These are phyloP conservation scores for Iberis pinnata DNA, from an alignment of 345 rosid species.

Conservation along the genomic window DNA sequence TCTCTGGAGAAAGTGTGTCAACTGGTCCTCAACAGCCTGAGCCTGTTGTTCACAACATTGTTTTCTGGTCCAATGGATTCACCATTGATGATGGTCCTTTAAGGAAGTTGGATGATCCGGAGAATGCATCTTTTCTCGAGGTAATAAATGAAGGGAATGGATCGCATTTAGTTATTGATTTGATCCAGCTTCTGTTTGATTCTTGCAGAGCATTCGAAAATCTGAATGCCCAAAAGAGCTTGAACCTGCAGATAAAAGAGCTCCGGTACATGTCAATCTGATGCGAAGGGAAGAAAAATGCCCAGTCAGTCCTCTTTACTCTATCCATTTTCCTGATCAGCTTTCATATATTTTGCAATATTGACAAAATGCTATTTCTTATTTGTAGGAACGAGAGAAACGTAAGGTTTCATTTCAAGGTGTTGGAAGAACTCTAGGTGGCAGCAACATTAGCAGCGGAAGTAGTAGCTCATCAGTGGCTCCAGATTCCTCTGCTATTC, in stretches of 20 bases:
- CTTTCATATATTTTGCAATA: too few species aligned
- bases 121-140: too few species aligned
- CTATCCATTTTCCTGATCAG: background rate
- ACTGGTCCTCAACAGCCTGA: slow-evolving; percentile 82
- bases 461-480: slow-evolving; percentile 22
- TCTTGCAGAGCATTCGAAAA: slow-evolving; percentile 74
- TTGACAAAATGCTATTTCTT: slow-evolving; percentile 3
- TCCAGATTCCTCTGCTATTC: slow-evolving; percentile 23
- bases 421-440: slow-evolving; percentile 80
- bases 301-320: slow-evolving; percentile 53
- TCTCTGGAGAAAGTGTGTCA: slow-evolving; percentile 67
- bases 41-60: slow-evolving; percentile 70
- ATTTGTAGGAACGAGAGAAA: slow-evolving; percentile 69
- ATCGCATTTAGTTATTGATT: too few species aligned
- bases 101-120: slow-evolving; percentile 77
- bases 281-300: slow-evolving; percentile 69
- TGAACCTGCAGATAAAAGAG: slow-evolving; percentile 82
- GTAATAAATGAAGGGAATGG: too few species aligned
- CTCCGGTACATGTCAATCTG: slow-evolving; percentile 82
- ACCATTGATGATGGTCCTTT: slow-evolving; percentile 91
- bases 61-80: slow-evolving; percentile 93
- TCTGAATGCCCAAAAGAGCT: slow-evolving; percentile 99
- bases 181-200: background rate
- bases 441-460: slow-evolving; percentile 32
- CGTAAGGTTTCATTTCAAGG: slow-evolving; percentile 70